Evolutionary conservation across 1,284 basidiomycete species (phyloP), one percentile per base, ranked within the genome.

Genomic region (Golubevia pallescens): DNA sequence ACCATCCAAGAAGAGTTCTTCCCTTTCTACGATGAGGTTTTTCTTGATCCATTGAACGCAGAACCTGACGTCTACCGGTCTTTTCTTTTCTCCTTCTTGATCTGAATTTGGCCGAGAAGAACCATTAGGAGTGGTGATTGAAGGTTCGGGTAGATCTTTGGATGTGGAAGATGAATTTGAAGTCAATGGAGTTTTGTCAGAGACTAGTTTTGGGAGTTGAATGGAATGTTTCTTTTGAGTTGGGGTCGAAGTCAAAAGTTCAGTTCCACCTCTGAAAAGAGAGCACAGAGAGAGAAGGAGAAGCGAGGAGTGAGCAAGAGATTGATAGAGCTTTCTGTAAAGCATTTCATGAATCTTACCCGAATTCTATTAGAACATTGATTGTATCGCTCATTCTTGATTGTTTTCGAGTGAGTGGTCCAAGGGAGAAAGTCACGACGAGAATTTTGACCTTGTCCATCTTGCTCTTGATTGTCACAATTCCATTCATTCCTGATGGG

Each of bases 1-100:
- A 7, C 71, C 68, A 42, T 83, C 81, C 8, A 79, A 78, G 52
- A 85, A 79, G 13, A 85, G 74, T 65, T 84, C 80, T n/a, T 78
- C 75, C 13, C 82, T 68, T 66, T 85, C 82, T 0, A 68, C 68
- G 59, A 85, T 77, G 16, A 85, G 62, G 19, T 82, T 69, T 10
- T 65, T 65, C 42, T 70, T 65, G 42, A 85, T 80, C 63, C 73
- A 66, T n/a, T 72, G 63, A 53, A 85, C 72, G 19, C 83, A 68
- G 38, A 65, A 68, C 3, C 70, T 63, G 60, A 83, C 74, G 24
- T 78, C 75, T 34, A 79, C 74, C 5, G 67, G 64, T 14, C 60
- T 32, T n/a, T 58, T 14, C 20, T 57, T 21, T 53, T 59, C 65
- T 54, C 61, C 52, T 16, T 51, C 53, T 32, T 69, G 65, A 52